A percentile compares a stretch with the other conserved stretches of the same genome.
Conservation (phyloP, 2,329 filamentous ascomycete genomes). For the Aspergillus pseudoglaucus region DNA sequence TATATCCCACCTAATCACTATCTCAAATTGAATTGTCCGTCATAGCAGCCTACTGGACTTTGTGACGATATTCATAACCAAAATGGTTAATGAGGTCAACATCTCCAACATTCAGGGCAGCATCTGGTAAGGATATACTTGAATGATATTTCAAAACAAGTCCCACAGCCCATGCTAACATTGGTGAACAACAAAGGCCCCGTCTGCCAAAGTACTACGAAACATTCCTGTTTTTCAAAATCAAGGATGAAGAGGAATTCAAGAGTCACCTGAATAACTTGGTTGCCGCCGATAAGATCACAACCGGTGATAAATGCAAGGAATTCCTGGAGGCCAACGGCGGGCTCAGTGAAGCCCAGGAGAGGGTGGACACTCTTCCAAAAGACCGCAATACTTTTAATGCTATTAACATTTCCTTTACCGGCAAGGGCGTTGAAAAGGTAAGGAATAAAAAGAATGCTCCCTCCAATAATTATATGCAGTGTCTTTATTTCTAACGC, state of each 20-base stretch:
- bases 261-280: slow-evolving; percentile 4
- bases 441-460: too few species aligned
- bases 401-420: slow-evolving; percentile 10
- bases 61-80: slow-evolving; percentile 1
- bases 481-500: too few species aligned
- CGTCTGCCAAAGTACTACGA: slow-evolving; percentile 9
- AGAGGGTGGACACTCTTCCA: not conserved
- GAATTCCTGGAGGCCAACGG: not conserved
- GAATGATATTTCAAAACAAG: too few species aligned
- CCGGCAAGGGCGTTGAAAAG: slow-evolving; percentile 8
- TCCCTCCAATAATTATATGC: too few species aligned
- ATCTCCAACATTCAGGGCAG: slow-evolving; percentile 12
- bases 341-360: not conserved
- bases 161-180: not conserved
- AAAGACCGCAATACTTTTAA: slow-evolving; percentile 2
- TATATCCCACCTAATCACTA: not conserved
- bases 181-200: slow-evolving; percentile 1
- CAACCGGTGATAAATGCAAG: slow-evolving; percentile 10
- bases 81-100: not conserved
- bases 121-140: slow-evolving; percentile 8
- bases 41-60: too few species aligned
- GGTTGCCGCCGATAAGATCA: slow-evolving; percentile 4
- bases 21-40: not conserved
- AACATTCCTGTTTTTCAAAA: slow-evolving; percentile 13
- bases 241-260: slow-evolving; percentile 9